These are phyloP conservation scores for Solanum arcanum DNA, from an alignment of 257 asterid species.

Conservation along the genomic window DNA sequence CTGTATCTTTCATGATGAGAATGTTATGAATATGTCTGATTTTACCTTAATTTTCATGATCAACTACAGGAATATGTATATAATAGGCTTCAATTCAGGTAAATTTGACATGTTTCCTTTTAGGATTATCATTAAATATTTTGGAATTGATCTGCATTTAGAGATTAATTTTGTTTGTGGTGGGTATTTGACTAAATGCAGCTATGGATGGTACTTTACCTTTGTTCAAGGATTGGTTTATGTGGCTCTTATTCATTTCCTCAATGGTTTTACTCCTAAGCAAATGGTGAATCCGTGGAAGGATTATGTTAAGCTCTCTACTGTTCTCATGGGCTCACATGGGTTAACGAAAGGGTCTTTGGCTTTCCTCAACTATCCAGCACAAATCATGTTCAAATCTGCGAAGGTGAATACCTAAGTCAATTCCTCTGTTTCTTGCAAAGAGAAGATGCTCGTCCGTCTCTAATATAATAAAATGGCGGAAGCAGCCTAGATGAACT, in stretches of 20 bases:
- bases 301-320: slow-evolving; percentile 78
- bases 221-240: slow-evolving; percentile 97
- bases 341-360: slow-evolving; percentile 88
- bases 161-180: background rate
- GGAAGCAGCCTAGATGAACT: too few species aligned
- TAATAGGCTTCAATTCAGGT: slow-evolving; percentile 95
- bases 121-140: background rate
- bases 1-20: background rate
- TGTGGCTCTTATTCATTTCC: slow-evolving; percentile 43
- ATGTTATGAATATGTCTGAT: background rate
- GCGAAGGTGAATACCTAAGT: slow-evolving; percentile 49
- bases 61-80: slow-evolving; percentile 84
- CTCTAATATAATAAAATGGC: too few species aligned
- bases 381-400: slow-evolving; percentile 95
- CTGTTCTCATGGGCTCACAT: slow-evolving; percentile 85
- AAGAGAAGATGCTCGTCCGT: too few species aligned
- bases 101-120: background rate
- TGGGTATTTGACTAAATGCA: slow-evolving; percentile 14
- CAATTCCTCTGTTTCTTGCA: background rate
- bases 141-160: background rate
- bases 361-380: slow-evolving; percentile 91
- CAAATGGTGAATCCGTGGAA: slow-evolving; percentile 97
- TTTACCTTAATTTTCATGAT: background rate
- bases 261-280: slow-evolving; percentile 73
- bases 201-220: slow-evolving; percentile 96